Conservation (phyloP, 768 basidiomycete species). For the Leucosporidium yakuticum region DNA sequence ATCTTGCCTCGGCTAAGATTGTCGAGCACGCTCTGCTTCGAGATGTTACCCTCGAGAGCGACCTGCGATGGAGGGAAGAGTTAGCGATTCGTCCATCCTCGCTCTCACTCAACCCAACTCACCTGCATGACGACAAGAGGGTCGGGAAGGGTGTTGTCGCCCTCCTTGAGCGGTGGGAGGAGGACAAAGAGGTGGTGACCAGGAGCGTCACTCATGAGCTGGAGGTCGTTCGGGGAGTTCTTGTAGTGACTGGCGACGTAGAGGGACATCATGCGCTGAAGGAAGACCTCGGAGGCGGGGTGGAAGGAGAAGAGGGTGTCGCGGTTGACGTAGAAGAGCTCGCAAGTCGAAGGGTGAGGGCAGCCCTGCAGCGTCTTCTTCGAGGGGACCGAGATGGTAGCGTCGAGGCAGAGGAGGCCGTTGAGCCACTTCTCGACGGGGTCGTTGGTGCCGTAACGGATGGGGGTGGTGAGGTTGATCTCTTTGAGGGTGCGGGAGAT, state of each 20-base stretch:
- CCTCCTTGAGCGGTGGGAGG: constrained; percentile 81
- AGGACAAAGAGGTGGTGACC: constrained; percentile 95
- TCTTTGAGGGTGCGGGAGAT: constrained; percentile 77
- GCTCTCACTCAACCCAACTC: neutral
- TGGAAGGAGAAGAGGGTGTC: constrained; percentile 97
- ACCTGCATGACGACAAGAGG: constrained; percentile 85
- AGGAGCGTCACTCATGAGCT: constrained; percentile 91
- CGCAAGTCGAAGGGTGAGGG: constrained; percentile 88
- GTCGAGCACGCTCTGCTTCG: constrained; percentile 75
- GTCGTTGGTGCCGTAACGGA: constrained; percentile 82
- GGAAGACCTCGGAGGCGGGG: constrained; percentile 92
- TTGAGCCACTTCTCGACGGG: constrained; percentile 93
- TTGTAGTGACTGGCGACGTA: constrained; percentile 99
- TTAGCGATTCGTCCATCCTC: too few relatives aligned
- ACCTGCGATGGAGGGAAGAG: constrained; percentile 46
- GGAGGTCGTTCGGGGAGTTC: constrained; percentile 98
- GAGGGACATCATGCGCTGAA: constrained; percentile 96
- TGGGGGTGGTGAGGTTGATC: constrained; percentile 90
- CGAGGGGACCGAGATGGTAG: constrained; percentile 54
- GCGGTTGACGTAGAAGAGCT: constrained; percentile 88
- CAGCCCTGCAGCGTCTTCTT: constrained; percentile 60
- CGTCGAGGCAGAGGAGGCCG: constrained; percentile 79
- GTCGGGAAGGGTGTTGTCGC: constrained; percentile 72
- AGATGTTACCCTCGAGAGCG: constrained; percentile 88
- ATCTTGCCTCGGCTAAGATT: constrained; percentile 74